phyloP scores from a whole-genome alignment of 2,329 filamentous ascomycete species.

The Pestalotiopsis sp. region DNA sequence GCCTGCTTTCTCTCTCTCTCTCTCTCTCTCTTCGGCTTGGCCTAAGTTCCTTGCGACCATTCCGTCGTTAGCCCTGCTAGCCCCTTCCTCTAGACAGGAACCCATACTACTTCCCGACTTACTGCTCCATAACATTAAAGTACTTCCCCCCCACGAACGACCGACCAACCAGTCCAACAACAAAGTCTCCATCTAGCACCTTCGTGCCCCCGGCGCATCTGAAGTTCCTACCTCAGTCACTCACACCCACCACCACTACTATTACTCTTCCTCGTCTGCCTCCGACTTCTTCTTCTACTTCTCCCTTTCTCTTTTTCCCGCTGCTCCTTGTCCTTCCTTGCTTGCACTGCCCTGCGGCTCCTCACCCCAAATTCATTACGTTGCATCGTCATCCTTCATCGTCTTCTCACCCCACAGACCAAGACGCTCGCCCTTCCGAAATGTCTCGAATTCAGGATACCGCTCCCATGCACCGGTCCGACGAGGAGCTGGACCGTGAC shows the following conservation, averaged over 20 bases:
- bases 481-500: conserved; percentile 73
- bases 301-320: not conserved
- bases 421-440: not conserved
- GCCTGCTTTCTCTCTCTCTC: not conserved
- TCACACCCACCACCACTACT: not conserved
- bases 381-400: not conserved
- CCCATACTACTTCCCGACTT: not conserved
- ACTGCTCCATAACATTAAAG: not conserved
- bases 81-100: not conserved
- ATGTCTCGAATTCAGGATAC: conserved; percentile 2
- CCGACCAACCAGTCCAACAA: not conserved
- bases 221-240: not conserved
- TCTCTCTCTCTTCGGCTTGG: not conserved
- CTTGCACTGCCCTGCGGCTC: not conserved
- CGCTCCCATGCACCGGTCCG: conserved; percentile 46
- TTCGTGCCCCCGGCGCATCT: not conserved
- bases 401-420: not conserved
- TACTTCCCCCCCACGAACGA: not conserved
- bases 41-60: not conserved
- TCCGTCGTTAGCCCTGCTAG: not conserved
- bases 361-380: not conserved
- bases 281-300: not conserved
- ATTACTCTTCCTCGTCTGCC: not conserved
- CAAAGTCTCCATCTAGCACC: not conserved
- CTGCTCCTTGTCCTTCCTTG: not conserved